Percentiles rank a stretch among this genome's conserved stretches.
Evolutionary conservation across 257 asterid genomes (phyloP).

Genomic region (Plantago ovata): DNA sequence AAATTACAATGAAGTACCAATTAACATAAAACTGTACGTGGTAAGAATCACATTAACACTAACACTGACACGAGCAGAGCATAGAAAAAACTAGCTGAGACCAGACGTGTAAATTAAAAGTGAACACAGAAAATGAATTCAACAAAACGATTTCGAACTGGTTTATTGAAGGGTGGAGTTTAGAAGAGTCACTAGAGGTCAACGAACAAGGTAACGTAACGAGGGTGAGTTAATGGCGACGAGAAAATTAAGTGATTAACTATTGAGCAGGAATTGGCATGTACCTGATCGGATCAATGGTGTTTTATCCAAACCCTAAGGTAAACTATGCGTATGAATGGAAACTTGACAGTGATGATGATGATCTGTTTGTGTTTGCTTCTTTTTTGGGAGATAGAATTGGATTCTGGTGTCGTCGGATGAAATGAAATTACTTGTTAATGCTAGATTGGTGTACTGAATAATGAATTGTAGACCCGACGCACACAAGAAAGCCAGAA

Average conservation of each 20-base stretch:
- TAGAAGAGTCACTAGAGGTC: slow-evolving; percentile 33
- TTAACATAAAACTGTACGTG: neutral
- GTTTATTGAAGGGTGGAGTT: slow-evolving; percentile 9
- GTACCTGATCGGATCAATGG: slow-evolving; percentile 36
- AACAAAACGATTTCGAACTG: neutral
- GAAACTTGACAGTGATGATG: neutral
- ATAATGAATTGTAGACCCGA: too few relatives aligned
- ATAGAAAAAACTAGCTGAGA: too few relatives aligned
- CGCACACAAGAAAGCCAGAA: too few relatives aligned
- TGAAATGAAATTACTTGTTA: too few relatives aligned
- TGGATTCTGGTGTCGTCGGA: too few relatives aligned
- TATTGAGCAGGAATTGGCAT: slow-evolving; percentile 15
- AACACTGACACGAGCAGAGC: slow-evolving; percentile 11
- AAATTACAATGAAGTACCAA: neutral
- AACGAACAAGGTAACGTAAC: slow-evolving; percentile 21
- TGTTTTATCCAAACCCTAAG: neutral
- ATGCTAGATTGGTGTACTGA: too few relatives aligned
- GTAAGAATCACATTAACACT: slow-evolving; percentile 3
- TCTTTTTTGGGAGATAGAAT: neutral
- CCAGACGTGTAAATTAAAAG: too few relatives aligned
- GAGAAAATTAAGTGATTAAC: slow-evolving; percentile 14
- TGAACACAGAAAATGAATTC: too few relatives aligned
- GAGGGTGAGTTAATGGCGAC: slow-evolving; percentile 8
- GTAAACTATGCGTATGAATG: neutral
- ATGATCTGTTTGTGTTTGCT: neutral